These are phyloP conservation scores for Brachypodium distachyon DNA, from an alignment of 202 grass and related monocot genomes.

Conservation along the genomic window DNA sequence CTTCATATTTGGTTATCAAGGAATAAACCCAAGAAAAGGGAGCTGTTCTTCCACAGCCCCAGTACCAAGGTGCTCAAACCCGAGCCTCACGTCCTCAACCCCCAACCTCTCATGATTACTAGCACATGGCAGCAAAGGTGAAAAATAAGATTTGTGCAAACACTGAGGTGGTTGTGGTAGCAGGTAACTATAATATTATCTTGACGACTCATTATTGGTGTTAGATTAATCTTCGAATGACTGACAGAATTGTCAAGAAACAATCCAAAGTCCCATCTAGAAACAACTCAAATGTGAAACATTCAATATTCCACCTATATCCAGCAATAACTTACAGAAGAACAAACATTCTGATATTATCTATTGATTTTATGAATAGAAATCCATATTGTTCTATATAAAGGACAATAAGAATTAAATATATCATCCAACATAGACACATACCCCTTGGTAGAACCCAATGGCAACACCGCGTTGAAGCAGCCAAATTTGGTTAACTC, in stretches of 20 bases:
- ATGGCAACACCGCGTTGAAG: slow-evolving; percentile 58
- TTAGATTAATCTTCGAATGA: background rate
- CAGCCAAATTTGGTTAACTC: slow-evolving; percentile 65
- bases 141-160: background rate
- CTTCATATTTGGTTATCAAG: too few relatives aligned
- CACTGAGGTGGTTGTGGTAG: background rate
- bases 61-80: too few relatives aligned
- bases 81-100: too few relatives aligned
- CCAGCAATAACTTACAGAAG: background rate
- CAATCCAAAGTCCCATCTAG: slow-evolving; percentile 11
- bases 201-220: background rate
- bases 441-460: slow-evolving; percentile 99
- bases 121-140: too few relatives aligned
- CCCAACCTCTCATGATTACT: too few relatives aligned
- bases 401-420: background rate
- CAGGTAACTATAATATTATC: background rate
- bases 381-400: background rate
- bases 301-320: background rate
- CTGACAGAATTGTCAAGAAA: background rate
- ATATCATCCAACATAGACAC: slow-evolving; percentile 12
- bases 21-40: too few relatives aligned
- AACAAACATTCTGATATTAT: background rate
- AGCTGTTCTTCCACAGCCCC: too few relatives aligned
- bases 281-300: background rate
- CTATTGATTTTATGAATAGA: background rate